phyloP scores from a whole-genome alignment of 2,329 filamentous ascomycete species.

The Botrytis deweyae region DNA sequence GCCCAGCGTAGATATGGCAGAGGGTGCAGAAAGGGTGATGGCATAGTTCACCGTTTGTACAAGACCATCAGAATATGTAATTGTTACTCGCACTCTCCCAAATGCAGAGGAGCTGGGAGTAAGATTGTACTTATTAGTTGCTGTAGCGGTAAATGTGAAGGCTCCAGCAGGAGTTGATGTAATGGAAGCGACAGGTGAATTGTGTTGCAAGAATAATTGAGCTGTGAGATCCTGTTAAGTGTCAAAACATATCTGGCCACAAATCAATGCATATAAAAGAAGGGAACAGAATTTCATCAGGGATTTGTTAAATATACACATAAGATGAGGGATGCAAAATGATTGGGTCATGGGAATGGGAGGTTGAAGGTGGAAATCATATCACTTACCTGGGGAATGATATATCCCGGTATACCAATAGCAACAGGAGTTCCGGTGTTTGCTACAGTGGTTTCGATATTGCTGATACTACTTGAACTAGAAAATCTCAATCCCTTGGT shows the following conservation, averaged over 20 bases:
- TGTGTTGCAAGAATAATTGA: conserved; percentile 47
- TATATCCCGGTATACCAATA: conserved; percentile 55
- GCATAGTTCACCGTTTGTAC: conserved; percentile 57
- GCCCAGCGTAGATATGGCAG: conserved; percentile 49
- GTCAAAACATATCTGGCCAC: not conserved
- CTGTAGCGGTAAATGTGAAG: conserved; percentile 40
- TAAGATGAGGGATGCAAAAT: not conserved
- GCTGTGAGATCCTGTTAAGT: conserved; percentile 43
- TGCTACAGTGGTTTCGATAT: conserved; percentile 48
- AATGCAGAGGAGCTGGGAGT: conserved; percentile 46
- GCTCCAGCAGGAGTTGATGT: conserved; percentile 42
- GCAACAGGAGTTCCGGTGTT: conserved; percentile 49
- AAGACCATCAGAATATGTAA: conserved; percentile 49
- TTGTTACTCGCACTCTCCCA: conserved; percentile 50
- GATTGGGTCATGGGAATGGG: not conserved
- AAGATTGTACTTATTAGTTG: conserved; percentile 43
- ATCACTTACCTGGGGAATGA: conserved; percentile 44
- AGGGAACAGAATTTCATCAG: too few species aligned
- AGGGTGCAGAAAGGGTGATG: conserved; percentile 49
- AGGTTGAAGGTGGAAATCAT: not conserved
- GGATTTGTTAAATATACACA: not conserved
- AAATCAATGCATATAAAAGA: too few species aligned
- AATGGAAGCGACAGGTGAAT: conserved; percentile 44
- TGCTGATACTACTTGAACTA: conserved; percentile 46
- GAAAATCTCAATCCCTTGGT: conserved; percentile 54